Evolutionary conservation across 768 basidiomycete species (phyloP), one percentile per base, ranked within the genome.

Genomic region (Rhodotorula babjevae): DNA sequence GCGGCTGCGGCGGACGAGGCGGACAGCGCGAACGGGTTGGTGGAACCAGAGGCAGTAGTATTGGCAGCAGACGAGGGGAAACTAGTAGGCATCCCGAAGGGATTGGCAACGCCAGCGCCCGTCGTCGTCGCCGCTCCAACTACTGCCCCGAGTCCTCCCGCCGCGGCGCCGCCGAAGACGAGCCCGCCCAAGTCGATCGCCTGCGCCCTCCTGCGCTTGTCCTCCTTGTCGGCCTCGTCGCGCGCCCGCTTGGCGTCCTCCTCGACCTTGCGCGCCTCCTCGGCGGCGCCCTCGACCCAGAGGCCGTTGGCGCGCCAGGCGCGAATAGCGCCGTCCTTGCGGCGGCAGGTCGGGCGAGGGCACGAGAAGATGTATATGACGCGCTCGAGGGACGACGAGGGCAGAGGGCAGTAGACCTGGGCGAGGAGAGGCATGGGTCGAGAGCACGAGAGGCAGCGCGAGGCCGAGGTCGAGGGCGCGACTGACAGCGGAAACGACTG

Each of bases 321-420:
- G 31, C 92, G 87, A 63, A 93, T 83, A 77, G 91, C 89, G 78
- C 90, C 90, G 31, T 84, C 82, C 81, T 89, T 88, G 66, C 85
- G 84, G 79, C 93, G 91, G 81, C 92, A 95, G 23, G 82, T 79
- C 9, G 85, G 81, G 49, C 85, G 84, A 4, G 89, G 83, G 77
- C 92, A 95, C 19, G 87, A 91, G 89, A 91, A 94, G 31, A 92
- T 84, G 77, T 93, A 93, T 60, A 93, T 82, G 7, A 88, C 89
- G 64, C 93, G 86, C 78, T 95, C 92, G 85, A 89, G 87, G 11
- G 89, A 86, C 76, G 90, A 93, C 50, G 88, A 84, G 78, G 93
- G 89, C 76, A 93, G 87, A 0, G 93, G 93, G 80, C 90, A 93
- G 90, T 91, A 93, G 77, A 95, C 85, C 78, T 94, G 92, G 19